Evolutionary conservation across 2,329 filamentous ascomycete genomes (phyloP).

Genomic region (Eutypella sp.): DNA sequence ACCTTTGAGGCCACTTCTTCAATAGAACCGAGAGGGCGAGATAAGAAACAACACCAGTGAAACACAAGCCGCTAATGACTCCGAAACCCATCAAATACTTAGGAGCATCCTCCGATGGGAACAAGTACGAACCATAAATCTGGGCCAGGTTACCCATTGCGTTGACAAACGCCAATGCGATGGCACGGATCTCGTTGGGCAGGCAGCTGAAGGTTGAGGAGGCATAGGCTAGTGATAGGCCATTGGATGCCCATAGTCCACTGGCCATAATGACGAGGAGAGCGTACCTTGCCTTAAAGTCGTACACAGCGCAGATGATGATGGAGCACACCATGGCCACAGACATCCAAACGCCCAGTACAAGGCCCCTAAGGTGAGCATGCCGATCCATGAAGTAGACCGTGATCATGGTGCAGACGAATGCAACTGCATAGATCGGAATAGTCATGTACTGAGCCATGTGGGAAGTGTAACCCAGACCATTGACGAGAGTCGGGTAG

Average conservation of each 20-base stretch:
- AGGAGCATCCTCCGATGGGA: constrained; percentile 19
- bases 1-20: too few relatives aligned
- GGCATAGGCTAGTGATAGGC: constrained; percentile 44
- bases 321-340: constrained; percentile 34
- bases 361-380: constrained; percentile 39
- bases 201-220: constrained; percentile 46
- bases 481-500: constrained; percentile 37
- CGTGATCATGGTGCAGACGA: constrained; percentile 41
- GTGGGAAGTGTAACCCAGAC: constrained; percentile 41
- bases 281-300: constrained; percentile 48
- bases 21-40: too few relatives aligned
- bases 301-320: constrained; percentile 39
- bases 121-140: constrained; percentile 44
- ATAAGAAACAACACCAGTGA: constrained; percentile 11
- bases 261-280: constrained; percentile 52
- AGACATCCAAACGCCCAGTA: constrained; percentile 44
- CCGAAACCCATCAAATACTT: constrained; percentile 19
- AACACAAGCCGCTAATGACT: constrained; percentile 21
- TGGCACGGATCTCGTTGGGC: constrained; percentile 43
- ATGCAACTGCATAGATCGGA: constrained; percentile 49
- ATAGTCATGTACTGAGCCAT: constrained; percentile 47
- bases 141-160: constrained; percentile 49
- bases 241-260: constrained; percentile 50
- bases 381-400: constrained; percentile 43
- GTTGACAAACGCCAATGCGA: constrained; percentile 49